Conservation (phyloP, 179 eudicot species). For the Silene noctiflora region DNA sequence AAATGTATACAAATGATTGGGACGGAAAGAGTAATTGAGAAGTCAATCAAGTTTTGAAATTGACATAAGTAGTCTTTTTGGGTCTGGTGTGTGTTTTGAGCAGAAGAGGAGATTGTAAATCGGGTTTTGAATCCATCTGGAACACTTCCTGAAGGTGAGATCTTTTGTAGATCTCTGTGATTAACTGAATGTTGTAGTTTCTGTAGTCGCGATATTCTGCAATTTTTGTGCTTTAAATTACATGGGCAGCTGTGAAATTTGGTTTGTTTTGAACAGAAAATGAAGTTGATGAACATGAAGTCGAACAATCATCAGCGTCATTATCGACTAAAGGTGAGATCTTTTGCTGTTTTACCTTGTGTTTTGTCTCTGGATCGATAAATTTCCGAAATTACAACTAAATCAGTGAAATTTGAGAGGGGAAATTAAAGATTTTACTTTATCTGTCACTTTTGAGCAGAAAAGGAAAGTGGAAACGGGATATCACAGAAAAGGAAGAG, state of each 20-base stretch:
- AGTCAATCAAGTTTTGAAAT: slow-evolving; percentile 4
- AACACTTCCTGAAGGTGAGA: slow-evolving; percentile 19
- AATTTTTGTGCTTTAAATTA: background rate
- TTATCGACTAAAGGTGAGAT: slow-evolving; percentile 19
- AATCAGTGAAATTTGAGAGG: background rate
- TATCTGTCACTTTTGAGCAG: slow-evolving; percentile 19
- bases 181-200: background rate
- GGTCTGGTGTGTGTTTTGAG: background rate
- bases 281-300: slow-evolving; percentile 7
- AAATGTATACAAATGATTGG: too few relatives aligned
- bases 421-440: background rate
- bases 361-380: background rate
- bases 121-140: slow-evolving; percentile 4
- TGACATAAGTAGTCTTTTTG: background rate
- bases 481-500: slow-evolving; percentile 8
- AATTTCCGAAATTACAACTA: background rate
- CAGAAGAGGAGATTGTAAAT: slow-evolving; percentile 25
- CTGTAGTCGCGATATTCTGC: background rate
- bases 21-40: background rate
- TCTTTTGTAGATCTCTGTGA: slow-evolving; percentile 11
- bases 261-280: slow-evolving; percentile 13
- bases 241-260: slow-evolving; percentile 9
- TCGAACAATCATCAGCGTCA: slow-evolving; percentile 12
- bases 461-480: slow-evolving; percentile 18
- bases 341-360: slow-evolving; percentile 8